phyloP scores from a whole-genome alignment of 495 filamentous ascomycete species.

The Diplogelasinospora grovesii region DNA sequence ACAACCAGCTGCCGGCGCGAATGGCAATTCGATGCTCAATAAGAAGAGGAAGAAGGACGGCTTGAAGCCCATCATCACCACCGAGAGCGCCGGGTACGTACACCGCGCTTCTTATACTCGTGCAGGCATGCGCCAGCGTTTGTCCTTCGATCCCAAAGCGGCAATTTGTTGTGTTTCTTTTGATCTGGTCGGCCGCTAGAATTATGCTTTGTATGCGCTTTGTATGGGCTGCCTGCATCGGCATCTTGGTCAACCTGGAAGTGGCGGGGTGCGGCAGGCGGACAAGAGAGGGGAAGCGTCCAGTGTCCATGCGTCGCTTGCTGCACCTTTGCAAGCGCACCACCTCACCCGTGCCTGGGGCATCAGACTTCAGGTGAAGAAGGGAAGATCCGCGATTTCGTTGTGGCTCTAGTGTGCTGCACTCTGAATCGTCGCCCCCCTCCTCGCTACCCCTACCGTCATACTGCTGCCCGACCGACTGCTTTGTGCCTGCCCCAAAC shows the following conservation, averaged over 20 bases:
- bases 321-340: constrained; percentile 16
- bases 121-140: constrained; percentile 8
- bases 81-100: constrained; percentile 52
- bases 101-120: constrained; percentile 18
- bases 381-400: constrained; percentile 14
- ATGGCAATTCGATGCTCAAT: constrained; percentile 40
- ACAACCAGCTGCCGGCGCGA: constrained; percentile 19
- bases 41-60: constrained; percentile 89
- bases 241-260: constrained; percentile 9
- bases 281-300: constrained; percentile 16
- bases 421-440: constrained; percentile 16
- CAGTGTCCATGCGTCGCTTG: constrained; percentile 20
- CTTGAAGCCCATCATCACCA: constrained; percentile 86
- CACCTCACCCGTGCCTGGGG: neutral
- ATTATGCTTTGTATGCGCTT: constrained; percentile 1
- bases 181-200: no score
- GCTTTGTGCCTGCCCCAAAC: constrained; percentile 6
- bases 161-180: constrained; percentile 2
- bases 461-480: constrained; percentile 10
- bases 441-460: constrained; percentile 7
- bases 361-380: constrained; percentile 3
- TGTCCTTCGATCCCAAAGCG: no score
- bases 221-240: constrained; percentile 4
- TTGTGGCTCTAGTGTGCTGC: constrained; percentile 28
- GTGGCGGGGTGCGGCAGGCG: constrained; percentile 27